phyloP scores from a whole-genome alignment of 139 green algal species.

The Chlamydomonas sphaeroides region DNA sequence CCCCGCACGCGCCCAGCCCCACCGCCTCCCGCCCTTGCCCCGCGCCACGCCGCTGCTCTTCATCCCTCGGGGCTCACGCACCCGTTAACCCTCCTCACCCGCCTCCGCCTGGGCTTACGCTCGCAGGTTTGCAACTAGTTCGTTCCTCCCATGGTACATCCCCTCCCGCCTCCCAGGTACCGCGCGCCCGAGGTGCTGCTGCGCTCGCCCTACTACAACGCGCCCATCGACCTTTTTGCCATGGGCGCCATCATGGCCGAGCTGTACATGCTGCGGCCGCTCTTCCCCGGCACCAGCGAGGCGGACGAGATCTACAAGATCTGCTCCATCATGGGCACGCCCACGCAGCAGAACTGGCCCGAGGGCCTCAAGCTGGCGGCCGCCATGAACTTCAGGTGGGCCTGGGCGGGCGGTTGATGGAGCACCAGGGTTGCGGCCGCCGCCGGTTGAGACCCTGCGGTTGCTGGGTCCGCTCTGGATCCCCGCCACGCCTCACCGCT shows the following conservation, averaged over 20 bases:
- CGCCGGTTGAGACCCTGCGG: no score
- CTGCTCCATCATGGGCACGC: slow-evolving; percentile 88
- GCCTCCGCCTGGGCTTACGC: no score
- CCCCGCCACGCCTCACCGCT: neutral
- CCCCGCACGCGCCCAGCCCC: no score
- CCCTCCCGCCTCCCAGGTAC: slow-evolving; percentile 67
- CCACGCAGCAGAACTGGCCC: slow-evolving; percentile 83
- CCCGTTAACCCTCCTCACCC: no score
- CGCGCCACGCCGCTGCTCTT: no score
- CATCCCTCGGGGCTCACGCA: no score
- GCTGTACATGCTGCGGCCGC: slow-evolving; percentile 91
- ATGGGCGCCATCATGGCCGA: slow-evolving; percentile 97
- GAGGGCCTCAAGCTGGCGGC: slow-evolving; percentile 87
- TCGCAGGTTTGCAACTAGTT: no score
- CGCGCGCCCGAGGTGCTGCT: slow-evolving; percentile 88
- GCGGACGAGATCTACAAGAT: slow-evolving; percentile 96
- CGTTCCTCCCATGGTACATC: no score
- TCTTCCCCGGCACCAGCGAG: slow-evolving; percentile 84
- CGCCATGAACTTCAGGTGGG: slow-evolving; percentile 87
- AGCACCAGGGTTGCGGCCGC: no score
- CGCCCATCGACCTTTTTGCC: slow-evolving; percentile 92
- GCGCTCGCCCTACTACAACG: slow-evolving; percentile 83
- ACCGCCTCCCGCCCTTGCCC: no score
- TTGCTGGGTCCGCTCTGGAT: no score
- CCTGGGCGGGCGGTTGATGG: no score